A percentile compares a stretch with the other conserved stretches of the same genome.
phyloP scores from a whole-genome alignment of 768 basidiomycete genomes.

The Phanerochaete carnosa region DNA sequence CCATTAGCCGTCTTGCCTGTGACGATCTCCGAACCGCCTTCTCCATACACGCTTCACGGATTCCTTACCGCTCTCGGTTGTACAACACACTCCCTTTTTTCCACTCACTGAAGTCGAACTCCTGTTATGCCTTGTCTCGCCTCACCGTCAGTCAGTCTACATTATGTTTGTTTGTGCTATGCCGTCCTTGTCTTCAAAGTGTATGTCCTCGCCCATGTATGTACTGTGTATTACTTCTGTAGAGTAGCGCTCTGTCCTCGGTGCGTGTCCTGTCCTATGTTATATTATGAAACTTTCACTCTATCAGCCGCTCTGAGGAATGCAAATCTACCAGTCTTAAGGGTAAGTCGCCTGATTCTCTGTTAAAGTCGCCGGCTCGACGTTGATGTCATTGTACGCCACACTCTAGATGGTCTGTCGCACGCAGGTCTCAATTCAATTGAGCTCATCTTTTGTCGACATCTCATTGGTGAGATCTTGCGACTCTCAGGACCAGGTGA shows the following conservation, averaged over 20 bases:
- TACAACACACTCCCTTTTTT: slow-evolving; percentile 1
- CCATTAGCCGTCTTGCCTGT: background rate
- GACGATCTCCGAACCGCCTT: background rate
- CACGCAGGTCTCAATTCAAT: background rate
- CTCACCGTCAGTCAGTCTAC: background rate
- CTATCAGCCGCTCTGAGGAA: background rate
- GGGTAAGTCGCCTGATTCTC: background rate
- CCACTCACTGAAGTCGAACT: background rate
- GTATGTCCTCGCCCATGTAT: background rate
- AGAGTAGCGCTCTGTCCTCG: slow-evolving; percentile 1
- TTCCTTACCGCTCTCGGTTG: slow-evolving; percentile 10
- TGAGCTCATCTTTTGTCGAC: background rate
- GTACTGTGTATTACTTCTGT: slow-evolving; percentile 5
- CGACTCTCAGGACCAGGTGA: slow-evolving; percentile 4
- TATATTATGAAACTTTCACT: slow-evolving; percentile 8
- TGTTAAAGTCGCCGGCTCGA: background rate
- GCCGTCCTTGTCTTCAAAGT: background rate
- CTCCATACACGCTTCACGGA: background rate
- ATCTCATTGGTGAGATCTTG: background rate
- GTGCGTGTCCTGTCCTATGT: slow-evolving; percentile 5
- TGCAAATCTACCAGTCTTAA: background rate
- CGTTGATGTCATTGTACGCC: background rate
- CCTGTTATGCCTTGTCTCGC: background rate
- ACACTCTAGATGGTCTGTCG: background rate
- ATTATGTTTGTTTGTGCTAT: background rate